Evolutionary conservation across 2,329 filamentous ascomycete genomes (phyloP).

Genomic region (Coniochaeta sp.): DNA sequence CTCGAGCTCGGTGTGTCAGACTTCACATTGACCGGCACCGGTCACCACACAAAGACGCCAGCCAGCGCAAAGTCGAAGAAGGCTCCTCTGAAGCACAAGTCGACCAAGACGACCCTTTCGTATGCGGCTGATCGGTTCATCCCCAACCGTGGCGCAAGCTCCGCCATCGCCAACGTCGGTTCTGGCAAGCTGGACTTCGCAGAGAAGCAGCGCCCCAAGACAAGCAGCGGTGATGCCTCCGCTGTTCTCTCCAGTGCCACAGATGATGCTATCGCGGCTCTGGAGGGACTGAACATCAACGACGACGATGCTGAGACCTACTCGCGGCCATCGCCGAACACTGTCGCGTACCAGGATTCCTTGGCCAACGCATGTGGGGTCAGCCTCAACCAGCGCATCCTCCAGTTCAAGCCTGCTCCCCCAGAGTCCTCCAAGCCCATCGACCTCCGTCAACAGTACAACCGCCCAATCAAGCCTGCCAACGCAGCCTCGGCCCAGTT

Average conservation of each 20-base stretch:
- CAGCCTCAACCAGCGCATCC: constrained; percentile 86
- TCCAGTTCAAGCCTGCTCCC: constrained; percentile 96
- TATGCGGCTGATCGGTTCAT: constrained; percentile 91
- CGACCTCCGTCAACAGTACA: constrained; percentile 95
- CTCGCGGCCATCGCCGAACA: constrained; percentile 76
- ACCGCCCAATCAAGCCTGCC: constrained; percentile 80
- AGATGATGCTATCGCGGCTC: constrained; percentile 70
- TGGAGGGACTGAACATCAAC: constrained; percentile 74
- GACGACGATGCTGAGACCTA: constrained; percentile 62
- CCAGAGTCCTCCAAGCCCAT: constrained; percentile 98
- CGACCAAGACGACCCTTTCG: constrained; percentile 68
- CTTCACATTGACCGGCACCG: constrained; percentile 83
- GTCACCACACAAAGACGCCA: constrained; percentile 53
- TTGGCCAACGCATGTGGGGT: constrained; percentile 88
- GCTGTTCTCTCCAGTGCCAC: constrained; percentile 69
- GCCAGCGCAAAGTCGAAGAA: constrained; percentile 49
- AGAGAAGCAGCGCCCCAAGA: constrained; percentile 67
- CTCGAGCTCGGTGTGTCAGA: constrained; percentile 90
- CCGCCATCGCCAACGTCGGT: constrained; percentile 74
- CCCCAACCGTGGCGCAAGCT: constrained; percentile 84
- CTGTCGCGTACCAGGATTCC: constrained; percentile 85
- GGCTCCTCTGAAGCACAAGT: constrained; percentile 44
- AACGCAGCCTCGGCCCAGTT: constrained; percentile 73
- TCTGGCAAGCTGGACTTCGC: constrained; percentile 72
- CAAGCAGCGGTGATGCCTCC: constrained; percentile 63